A percentile compares a stretch with the other conserved stretches of the same genome.
phyloP scores from a whole-genome alignment of 148 eudicot species.

The Camellia sinensis region DNA sequence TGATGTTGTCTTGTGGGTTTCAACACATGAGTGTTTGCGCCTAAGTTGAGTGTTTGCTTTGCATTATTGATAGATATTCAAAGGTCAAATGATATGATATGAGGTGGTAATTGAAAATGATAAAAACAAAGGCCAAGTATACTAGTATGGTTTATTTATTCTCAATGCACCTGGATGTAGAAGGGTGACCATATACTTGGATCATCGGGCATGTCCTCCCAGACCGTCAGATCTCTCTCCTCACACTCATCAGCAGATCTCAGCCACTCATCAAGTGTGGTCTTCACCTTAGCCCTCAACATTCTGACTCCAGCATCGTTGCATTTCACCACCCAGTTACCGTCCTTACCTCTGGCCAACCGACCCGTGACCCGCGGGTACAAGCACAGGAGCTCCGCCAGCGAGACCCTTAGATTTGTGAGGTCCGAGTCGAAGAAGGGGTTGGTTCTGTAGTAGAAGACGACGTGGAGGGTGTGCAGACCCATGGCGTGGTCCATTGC shows the following conservation, averaged over 20 bases:
- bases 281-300: conserved; percentile 39
- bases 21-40: no score
- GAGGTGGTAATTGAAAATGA: no score
- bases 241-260: conserved; percentile 36
- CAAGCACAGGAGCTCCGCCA: conserved; percentile 31
- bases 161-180: conserved; percentile 46
- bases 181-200: conserved; percentile 60
- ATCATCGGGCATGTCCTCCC: conserved; percentile 53
- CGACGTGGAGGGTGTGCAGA: conserved; percentile 36
- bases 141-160: no score
- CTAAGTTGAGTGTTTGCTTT: no score
- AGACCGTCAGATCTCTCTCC: conserved; percentile 45
- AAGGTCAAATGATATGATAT: no score
- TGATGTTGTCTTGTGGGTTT: no score
- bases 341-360: conserved; percentile 33
- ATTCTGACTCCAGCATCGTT: conserved; percentile 60
- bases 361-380: conserved; percentile 57
- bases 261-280: conserved; percentile 62
- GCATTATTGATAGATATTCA: no score
- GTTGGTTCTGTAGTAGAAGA: conserved; percentile 44
- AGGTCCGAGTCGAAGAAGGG: conserved; percentile 24
- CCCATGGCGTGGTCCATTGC: conserved; percentile 58
- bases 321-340: conserved; percentile 50
- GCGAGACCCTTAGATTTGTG: conserved; percentile 27
- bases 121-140: no score